Conservation (phyloP, 1,284 basidiomycete species). For the Psilocybe mexicana region DNA sequence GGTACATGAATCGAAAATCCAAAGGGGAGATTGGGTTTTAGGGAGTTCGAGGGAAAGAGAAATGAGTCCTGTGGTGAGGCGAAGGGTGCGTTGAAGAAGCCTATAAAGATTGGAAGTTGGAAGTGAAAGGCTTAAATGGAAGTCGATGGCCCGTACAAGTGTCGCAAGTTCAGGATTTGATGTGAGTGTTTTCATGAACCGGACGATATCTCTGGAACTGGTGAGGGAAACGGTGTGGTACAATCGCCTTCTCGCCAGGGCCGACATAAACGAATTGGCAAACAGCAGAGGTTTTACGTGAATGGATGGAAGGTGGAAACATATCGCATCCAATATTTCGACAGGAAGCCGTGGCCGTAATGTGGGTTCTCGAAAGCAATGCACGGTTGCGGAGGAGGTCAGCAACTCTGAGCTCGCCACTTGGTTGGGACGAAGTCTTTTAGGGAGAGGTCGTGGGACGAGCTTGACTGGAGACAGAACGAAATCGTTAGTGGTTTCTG, state of each 20-base stretch:
- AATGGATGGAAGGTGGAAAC: conserved; percentile 33
- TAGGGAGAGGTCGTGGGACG: neutral
- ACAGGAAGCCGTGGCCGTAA: conserved; percentile 40
- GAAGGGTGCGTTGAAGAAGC: conserved; percentile 46
- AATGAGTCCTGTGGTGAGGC: conserved; percentile 37
- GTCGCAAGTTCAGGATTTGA: conserved; percentile 32
- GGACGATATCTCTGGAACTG: conserved; percentile 30
- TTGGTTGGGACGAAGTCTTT: neutral
- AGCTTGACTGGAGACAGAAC: neutral
- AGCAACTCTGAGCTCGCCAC: neutral
- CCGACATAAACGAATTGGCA: conserved; percentile 39
- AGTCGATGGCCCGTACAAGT: conserved; percentile 42
- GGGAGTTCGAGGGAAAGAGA: conserved; percentile 51
- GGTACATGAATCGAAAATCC: conserved; percentile 43
- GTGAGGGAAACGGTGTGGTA: conserved; percentile 48
- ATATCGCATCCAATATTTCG: conserved; percentile 51
- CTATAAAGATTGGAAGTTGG: conserved; percentile 47
- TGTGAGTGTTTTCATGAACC: conserved; percentile 43
- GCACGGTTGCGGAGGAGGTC: neutral
- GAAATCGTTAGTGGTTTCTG: conserved; percentile 1
- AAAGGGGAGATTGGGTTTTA: conserved; percentile 40
- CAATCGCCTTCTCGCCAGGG: conserved; percentile 41
- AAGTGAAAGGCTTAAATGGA: conserved; percentile 23
- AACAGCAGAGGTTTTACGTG: conserved; percentile 29
- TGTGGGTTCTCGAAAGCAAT: conserved; percentile 1